These are phyloP conservation scores for Fraxinus floribunda DNA, from an alignment of 305 asterid genomes.

Conservation along the genomic window DNA sequence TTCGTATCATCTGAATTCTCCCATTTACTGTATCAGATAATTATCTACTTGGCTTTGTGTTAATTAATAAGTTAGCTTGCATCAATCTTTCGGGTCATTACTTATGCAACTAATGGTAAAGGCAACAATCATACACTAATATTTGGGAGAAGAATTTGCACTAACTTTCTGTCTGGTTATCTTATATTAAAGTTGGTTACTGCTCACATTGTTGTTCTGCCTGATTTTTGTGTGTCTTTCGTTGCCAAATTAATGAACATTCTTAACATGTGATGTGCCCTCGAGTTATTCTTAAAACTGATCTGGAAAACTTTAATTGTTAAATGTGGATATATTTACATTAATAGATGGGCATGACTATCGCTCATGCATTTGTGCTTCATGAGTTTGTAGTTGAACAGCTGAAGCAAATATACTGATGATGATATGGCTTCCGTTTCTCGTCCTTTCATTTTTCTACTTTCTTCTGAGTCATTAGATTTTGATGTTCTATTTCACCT, in stretches of 20 bases:
- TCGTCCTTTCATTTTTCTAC: background rate
- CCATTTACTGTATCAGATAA: background rate
- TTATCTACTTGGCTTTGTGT: background rate
- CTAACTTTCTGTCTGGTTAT: background rate
- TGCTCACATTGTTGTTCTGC: background rate
- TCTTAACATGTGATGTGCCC: background rate
- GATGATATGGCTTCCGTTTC: background rate
- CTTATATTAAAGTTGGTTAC: background rate
- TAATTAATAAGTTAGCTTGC: background rate
- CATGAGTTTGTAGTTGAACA: constrained; percentile 16
- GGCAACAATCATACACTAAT: background rate
- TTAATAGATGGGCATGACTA: background rate
- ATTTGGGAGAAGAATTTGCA: background rate
- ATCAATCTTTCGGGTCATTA: background rate
- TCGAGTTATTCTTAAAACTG: background rate
- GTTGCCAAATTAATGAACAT: background rate
- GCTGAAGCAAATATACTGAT: constrained; percentile 2
- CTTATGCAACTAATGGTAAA: background rate
- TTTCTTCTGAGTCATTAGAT: constrained; percentile 18
- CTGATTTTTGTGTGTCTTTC: background rate
- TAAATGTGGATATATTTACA: background rate
- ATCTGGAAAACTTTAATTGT: background rate
- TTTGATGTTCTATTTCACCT: constrained; percentile 28
- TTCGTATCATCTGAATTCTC: background rate
- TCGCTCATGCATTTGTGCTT: constrained; percentile 15